Conservation (phyloP, 441 rosid species). For the Mallotus repandus region DNA sequence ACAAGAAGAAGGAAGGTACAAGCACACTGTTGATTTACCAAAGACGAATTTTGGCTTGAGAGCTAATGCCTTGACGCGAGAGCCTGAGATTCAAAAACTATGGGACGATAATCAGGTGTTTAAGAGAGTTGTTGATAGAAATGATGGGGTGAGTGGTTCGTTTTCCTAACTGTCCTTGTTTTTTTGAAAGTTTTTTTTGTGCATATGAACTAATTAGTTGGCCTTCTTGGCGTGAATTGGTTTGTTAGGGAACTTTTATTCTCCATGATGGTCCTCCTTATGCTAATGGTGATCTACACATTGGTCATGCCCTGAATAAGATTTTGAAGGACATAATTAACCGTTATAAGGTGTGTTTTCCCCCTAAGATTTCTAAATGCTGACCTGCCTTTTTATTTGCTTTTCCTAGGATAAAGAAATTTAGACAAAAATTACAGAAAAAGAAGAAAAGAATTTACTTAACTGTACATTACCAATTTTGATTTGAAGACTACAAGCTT, state of each 20-base stretch:
- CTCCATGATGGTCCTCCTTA: conserved; percentile 99
- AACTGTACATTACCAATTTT: neutral
- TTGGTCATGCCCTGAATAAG: conserved; percentile 98
- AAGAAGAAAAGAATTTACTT: neutral
- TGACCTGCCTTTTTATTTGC: neutral
- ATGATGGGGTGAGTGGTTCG: conserved; percentile 55
- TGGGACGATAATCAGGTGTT: conserved; percentile 92
- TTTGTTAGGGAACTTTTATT: conserved; percentile 70
- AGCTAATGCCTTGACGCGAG: conserved; percentile 83
- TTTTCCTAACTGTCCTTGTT: conserved; percentile 26
- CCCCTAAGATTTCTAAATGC: conserved; percentile 15
- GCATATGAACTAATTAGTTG: conserved; percentile 30
- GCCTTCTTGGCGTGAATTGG: conserved; percentile 13
- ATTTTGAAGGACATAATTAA: conserved; percentile 95
- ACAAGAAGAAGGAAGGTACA: conserved; percentile 88
- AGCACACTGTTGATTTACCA: conserved; percentile 89
- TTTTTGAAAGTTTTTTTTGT: conserved; percentile 16
- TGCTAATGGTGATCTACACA: conserved; percentile 93
- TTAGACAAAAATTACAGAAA: neutral
- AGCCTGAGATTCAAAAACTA: conserved; percentile 88
- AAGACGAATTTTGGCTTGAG: conserved; percentile 89
- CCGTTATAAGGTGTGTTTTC: conserved; percentile 71
- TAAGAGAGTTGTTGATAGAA: conserved; percentile 68
- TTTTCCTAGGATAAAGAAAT: neutral
- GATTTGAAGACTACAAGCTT: neutral